A percentile compares a stretch with the other conserved stretches of the same genome.
Evolutionary conservation across 148 eudicot genomes (phyloP).

Genomic region (Salicornia ramosissima): DNA sequence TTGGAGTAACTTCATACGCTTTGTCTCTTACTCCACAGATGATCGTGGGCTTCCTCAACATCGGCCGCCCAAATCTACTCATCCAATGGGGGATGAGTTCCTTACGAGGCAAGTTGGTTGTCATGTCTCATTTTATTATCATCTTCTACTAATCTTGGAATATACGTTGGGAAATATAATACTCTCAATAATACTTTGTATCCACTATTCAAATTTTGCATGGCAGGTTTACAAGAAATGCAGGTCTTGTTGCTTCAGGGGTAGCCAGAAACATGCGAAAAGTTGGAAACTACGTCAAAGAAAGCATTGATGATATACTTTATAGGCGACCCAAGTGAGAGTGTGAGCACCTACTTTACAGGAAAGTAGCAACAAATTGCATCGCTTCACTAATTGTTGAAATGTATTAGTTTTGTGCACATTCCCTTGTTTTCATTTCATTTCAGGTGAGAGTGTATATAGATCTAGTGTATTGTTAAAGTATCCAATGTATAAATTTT

Average conservation of each 20-base stretch:
- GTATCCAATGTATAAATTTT: constrained; percentile 21
- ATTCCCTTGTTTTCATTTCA: not conserved
- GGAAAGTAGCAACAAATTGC: constrained; percentile 3
- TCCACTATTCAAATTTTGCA: not conserved
- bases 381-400: not conserved
- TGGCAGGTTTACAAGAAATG: constrained; percentile 75
- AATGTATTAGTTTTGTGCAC: constrained; percentile 14
- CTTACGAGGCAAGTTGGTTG: constrained; percentile 62
- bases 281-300: constrained; percentile 70
- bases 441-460: constrained; percentile 6
- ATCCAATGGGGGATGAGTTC: constrained; percentile 59
- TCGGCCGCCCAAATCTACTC: constrained; percentile 52
- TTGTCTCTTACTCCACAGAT: constrained; percentile 40
- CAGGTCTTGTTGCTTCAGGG: constrained; percentile 72
- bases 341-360: not conserved
- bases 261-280: constrained; percentile 72
- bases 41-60: constrained; percentile 43
- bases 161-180: not conserved
- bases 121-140: not conserved
- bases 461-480: constrained; percentile 2
- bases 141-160: not conserved
- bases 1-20: constrained; percentile 15
- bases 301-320: constrained; percentile 63
- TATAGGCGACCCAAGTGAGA: constrained; percentile 73
- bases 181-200: not conserved